A percentile compares a stretch with the other conserved stretches of the same genome.
These are phyloP conservation scores for Pseudogymnoascus sp. DNA, from an alignment of 2,329 filamentous ascomycete genomes.

Conservation along the genomic window DNA sequence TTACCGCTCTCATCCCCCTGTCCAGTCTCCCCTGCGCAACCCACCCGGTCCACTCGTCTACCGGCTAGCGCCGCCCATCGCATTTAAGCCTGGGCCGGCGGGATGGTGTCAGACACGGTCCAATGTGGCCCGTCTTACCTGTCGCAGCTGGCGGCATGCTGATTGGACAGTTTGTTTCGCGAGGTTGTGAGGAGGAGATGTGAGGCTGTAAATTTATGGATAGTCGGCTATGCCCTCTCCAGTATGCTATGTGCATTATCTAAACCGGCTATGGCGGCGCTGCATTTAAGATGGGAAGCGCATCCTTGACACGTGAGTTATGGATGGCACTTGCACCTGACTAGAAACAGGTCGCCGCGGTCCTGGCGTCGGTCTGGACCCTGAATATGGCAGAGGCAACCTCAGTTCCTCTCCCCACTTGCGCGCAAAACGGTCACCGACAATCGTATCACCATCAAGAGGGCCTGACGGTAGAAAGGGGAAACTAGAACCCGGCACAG, in stretches of 20 bases:
- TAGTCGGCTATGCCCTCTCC: not conserved
- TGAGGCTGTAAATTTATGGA: not conserved
- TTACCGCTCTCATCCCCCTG: not conserved
- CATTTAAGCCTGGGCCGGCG: not conserved
- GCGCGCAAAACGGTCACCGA: not conserved
- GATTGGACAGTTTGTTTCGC: not conserved
- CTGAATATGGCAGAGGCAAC: too few relatives aligned
- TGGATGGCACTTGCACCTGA: not conserved
- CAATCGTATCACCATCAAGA: too few relatives aligned
- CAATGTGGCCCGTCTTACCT: not conserved
- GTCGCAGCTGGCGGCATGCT: not conserved
- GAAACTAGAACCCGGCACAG: not conserved
- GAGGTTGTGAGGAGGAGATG: not conserved
- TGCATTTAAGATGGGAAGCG: not conserved
- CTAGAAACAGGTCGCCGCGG: not conserved
- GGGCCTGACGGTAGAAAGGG: not conserved
- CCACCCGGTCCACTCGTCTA: not conserved
- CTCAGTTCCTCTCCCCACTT: too few relatives aligned
- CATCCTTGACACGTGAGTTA: not conserved
- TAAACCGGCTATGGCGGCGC: not conserved
- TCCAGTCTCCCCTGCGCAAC: not conserved
- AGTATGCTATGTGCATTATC: not conserved
- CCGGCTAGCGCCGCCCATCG: not conserved
- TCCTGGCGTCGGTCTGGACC: not conserved
- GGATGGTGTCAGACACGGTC: slow-evolving; percentile 4